Evolutionary conservation across 805 yeast genomes (phyloP).

Genomic region (Cyberlindnera veronae): DNA sequence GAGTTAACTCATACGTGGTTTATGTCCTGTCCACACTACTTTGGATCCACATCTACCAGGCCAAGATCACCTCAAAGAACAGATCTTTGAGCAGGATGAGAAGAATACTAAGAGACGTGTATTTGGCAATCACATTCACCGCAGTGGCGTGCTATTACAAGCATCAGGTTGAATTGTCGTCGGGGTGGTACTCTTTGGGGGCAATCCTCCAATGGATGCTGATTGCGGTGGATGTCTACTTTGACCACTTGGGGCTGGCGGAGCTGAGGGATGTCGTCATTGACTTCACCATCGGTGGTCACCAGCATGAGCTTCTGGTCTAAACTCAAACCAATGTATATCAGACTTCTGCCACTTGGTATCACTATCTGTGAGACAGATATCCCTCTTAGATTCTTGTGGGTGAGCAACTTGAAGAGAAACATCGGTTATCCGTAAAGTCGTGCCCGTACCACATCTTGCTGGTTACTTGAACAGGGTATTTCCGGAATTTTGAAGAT

Average conservation of each 20-base stretch:
- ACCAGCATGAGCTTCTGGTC: constrained; percentile 2
- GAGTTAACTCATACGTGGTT: constrained; percentile 3
- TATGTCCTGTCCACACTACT: constrained; percentile 3
- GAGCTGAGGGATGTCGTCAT: constrained; percentile 7
- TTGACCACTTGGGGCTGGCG: constrained; percentile 1
- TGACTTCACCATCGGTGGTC: background rate
- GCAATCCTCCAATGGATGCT: constrained; percentile 8
- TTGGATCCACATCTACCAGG: constrained; percentile 4
- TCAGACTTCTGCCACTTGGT: too few species aligned
- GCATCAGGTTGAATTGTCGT: constrained; percentile 7
- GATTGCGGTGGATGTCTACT: constrained; percentile 5
- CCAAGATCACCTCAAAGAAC: constrained; percentile 6
- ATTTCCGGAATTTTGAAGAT: background rate
- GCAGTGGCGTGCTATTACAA: constrained; percentile 5
- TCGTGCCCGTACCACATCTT: background rate
- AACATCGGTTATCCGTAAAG: background rate
- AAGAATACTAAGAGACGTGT: constrained; percentile 2
- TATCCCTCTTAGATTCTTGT: too few species aligned
- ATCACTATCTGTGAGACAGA: too few species aligned
- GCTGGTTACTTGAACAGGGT: background rate
- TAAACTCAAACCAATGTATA: background rate
- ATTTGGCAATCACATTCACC: background rate
- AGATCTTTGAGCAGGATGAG: constrained; percentile 6
- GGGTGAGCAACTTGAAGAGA: background rate
- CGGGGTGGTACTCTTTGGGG: constrained; percentile 10